These are phyloP conservation scores for Discostella stelligera DNA, from an alignment of 352 stramenopile species.

Conservation along the genomic window DNA sequence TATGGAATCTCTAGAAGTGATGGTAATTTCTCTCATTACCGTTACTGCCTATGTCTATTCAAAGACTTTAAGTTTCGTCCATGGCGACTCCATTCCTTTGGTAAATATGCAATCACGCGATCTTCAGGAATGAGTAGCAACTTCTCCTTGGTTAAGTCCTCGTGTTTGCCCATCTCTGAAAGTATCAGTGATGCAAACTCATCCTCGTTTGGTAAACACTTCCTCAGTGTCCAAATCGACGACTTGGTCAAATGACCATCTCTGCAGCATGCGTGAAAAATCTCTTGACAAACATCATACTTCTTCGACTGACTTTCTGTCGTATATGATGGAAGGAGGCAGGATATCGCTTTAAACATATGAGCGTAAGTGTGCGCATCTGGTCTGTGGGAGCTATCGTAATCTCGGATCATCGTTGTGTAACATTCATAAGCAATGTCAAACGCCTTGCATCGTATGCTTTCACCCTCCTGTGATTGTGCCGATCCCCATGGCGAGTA, in stretches of 20 bases:
- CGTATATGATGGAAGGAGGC: constrained; percentile 19
- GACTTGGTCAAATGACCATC: constrained; percentile 44
- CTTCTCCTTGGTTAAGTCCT: constrained; percentile 15
- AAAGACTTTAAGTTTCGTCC: constrained; percentile 23
- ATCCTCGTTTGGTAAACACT: constrained; percentile 12
- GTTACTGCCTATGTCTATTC: constrained; percentile 32
- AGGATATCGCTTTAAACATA: constrained; percentile 49
- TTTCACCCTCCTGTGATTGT: constrained; percentile 2
- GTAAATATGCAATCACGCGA: constrained; percentile 12
- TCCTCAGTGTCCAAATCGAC: constrained; percentile 32
- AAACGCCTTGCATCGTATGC: constrained; percentile 16
- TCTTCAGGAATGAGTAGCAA: constrained; percentile 21
- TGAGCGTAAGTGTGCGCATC: constrained; percentile 51
- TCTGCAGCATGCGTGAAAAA: constrained; percentile 42
- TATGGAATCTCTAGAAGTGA: constrained; percentile 1
- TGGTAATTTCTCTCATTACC: not conserved
- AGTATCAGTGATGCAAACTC: constrained; percentile 25
- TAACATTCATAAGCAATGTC: constrained; percentile 38
- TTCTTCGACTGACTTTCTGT: constrained; percentile 21
- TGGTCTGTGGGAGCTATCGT: constrained; percentile 16
- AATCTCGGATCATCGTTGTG: constrained; percentile 30
- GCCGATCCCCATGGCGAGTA: constrained; percentile 42
- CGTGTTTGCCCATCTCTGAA: constrained; percentile 7
- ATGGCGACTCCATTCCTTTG: constrained; percentile 34
- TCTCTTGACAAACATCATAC: constrained; percentile 20